These are phyloP conservation scores for Boletus tylopilopsis DNA, from an alignment of 768 basidiomycete genomes.

Conservation along the genomic window DNA sequence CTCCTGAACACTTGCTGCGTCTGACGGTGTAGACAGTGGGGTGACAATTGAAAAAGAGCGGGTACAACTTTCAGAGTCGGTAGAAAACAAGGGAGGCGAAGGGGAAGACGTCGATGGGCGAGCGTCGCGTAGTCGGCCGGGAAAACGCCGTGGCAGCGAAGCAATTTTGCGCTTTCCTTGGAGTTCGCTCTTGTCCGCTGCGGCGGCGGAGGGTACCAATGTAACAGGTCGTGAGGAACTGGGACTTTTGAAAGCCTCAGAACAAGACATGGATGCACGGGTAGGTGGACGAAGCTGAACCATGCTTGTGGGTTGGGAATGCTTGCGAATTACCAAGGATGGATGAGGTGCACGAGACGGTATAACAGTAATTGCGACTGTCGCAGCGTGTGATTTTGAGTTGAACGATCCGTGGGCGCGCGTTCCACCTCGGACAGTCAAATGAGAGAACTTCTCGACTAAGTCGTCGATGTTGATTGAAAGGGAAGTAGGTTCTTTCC, in stretches of 20 bases:
- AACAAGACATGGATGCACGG: background rate
- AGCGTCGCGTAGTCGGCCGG: background rate
- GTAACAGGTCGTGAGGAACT: conserved; percentile 1
- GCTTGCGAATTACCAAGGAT: background rate
- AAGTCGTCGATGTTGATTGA: conserved; percentile 3
- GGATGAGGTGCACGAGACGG: conserved; percentile 18
- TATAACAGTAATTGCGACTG: conserved; percentile 14
- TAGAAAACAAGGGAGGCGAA: conserved; percentile 2
- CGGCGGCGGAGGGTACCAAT: conserved; percentile 1
- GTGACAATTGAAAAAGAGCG: conserved; percentile 1
- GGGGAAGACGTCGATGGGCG: conserved; percentile 3
- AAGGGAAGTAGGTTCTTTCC: background rate
- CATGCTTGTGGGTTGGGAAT: background rate
- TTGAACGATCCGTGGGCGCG: background rate
- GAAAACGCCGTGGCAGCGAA: conserved; percentile 8
- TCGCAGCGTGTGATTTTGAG: conserved; percentile 10
- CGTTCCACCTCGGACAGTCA: conserved; percentile 14
- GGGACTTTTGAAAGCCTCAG: conserved; percentile 2
- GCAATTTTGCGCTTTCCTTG: conserved; percentile 1
- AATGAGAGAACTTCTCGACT: conserved; percentile 10
- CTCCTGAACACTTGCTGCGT: background rate
- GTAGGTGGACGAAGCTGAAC: background rate
- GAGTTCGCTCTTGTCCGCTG: background rate
- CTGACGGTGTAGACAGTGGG: conserved; percentile 1
- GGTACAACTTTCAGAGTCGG: background rate